Conservation (phyloP, 345 rosid species). For the Fremontodendron californicum region DNA sequence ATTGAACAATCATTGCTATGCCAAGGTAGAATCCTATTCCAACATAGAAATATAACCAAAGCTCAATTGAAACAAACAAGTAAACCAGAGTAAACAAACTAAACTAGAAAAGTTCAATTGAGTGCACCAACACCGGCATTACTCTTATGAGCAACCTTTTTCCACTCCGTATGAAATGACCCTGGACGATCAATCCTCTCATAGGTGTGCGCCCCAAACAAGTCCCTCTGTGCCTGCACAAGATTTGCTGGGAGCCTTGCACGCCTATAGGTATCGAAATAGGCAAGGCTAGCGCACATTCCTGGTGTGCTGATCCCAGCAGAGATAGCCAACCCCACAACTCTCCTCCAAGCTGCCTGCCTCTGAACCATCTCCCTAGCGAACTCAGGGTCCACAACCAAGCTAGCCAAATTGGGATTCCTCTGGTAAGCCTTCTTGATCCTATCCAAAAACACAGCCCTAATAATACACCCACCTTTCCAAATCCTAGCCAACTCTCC, state of each 20-base stretch:
- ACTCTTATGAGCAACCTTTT: constrained; percentile 69
- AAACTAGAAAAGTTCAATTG: constrained; percentile 35
- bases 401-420: constrained; percentile 77
- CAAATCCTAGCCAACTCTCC: constrained; percentile 93
- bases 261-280: constrained; percentile 91
- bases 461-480: constrained; percentile 96
- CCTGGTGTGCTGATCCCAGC: constrained; percentile 97
- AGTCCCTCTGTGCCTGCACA: constrained; percentile 97
- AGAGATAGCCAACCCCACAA: constrained; percentile 81
- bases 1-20: constrained; percentile 29
- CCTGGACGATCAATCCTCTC: constrained; percentile 87
- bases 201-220: constrained; percentile 95
- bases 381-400: constrained; percentile 92
- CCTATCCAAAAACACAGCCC: constrained; percentile 96
- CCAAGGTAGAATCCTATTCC: constrained; percentile 22
- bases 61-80: constrained; percentile 21
- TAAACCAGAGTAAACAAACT: constrained; percentile 11
- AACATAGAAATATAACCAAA: constrained; percentile 22
- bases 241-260: constrained; percentile 86
- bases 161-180: constrained; percentile 83
- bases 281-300: constrained; percentile 93
- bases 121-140: constrained; percentile 43
- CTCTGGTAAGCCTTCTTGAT: constrained; percentile 95
- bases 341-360: constrained; percentile 99
- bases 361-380: constrained; percentile 97